These are phyloP conservation scores for Penicillium roqueforti DNA, from an alignment of 495 filamentous ascomycete genomes.

Conservation along the genomic window DNA sequence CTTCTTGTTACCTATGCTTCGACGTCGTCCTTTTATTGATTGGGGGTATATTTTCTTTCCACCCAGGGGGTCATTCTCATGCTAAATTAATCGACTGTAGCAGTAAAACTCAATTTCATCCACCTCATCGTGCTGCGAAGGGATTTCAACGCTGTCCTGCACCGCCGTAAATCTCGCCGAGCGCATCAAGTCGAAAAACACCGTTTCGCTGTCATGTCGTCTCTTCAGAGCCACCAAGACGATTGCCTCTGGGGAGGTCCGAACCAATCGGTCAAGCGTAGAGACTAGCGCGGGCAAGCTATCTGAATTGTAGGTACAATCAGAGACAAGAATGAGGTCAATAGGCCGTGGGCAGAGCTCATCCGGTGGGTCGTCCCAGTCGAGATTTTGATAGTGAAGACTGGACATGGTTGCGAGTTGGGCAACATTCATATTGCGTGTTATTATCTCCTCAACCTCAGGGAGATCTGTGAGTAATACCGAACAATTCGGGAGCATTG, in stretches of 20 bases:
- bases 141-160: slow-evolving; percentile 50
- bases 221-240: slow-evolving; percentile 78
- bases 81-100: slow-evolving; percentile 23
- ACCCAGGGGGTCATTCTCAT: neutral
- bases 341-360: slow-evolving; percentile 39
- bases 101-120: slow-evolving; percentile 61
- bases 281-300: slow-evolving; percentile 70
- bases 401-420: slow-evolving; percentile 32
- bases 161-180: slow-evolving; percentile 48
- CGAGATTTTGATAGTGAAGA: slow-evolving; percentile 58
- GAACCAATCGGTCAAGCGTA: slow-evolving; percentile 56
- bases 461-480: slow-evolving; percentile 79
- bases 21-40: neutral
- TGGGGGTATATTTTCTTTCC: neutral
- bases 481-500: slow-evolving; percentile 47
- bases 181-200: slow-evolving; percentile 75
- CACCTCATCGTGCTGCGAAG: slow-evolving; percentile 51
- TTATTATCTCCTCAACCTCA: slow-evolving; percentile 65
- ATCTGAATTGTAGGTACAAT: slow-evolving; percentile 94
- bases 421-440: slow-evolving; percentile 49
- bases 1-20: neutral
- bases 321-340: slow-evolving; percentile 77
- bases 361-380: slow-evolving; percentile 65
- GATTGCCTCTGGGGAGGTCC: slow-evolving; percentile 46
- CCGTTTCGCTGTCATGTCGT: slow-evolving; percentile 74